A percentile compares a stretch with the other conserved stretches of the same genome.
phyloP scores from a whole-genome alignment of 2,329 filamentous ascomycete species.

The Cryphonectria radicalis region DNA sequence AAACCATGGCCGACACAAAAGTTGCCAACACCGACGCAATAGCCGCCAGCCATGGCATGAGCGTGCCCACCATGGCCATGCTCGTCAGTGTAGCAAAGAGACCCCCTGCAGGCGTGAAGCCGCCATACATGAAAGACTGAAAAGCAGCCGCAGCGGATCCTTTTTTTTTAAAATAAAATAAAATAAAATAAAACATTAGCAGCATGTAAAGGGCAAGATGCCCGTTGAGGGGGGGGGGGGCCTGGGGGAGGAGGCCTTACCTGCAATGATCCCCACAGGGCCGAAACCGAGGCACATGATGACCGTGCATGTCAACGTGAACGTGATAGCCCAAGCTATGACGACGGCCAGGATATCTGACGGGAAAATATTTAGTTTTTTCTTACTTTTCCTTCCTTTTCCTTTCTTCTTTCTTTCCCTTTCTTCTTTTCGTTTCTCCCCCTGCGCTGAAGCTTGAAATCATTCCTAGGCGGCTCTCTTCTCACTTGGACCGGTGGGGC shows the following conservation, averaged over 20 bases:
- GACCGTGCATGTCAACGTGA: slow-evolving; percentile 9
- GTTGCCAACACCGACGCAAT: slow-evolving; percentile 12
- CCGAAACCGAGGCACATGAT: slow-evolving; percentile 14
- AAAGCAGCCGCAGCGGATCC: slow-evolving; percentile 23
- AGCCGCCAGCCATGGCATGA: slow-evolving; percentile 19
- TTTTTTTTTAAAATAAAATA: not conserved
- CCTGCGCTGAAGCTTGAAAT: not conserved
- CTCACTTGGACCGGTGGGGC: too few species aligned
- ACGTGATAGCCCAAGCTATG: slow-evolving; percentile 17
- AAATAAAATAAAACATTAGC: not conserved
- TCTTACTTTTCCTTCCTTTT: not conserved
- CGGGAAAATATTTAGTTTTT: too few species aligned
- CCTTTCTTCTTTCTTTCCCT: too few species aligned
- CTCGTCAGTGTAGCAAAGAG: slow-evolving; percentile 34
- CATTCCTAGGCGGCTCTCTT: too few species aligned
- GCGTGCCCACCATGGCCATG: slow-evolving; percentile 31
- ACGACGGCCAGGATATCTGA: slow-evolving; percentile 12
- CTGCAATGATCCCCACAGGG: not conserved
- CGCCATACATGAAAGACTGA: slow-evolving; percentile 33
- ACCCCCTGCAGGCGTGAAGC: slow-evolving; percentile 31
- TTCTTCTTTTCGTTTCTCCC: not conserved
- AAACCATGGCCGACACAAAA: slow-evolving; percentile 24
- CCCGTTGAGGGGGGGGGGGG: not conserved
- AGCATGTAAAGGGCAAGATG: not conserved
- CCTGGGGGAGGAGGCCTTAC: not conserved